Conservation (phyloP, 1,284 basidiomycete species). For the Pholiota adiposa region DNA sequence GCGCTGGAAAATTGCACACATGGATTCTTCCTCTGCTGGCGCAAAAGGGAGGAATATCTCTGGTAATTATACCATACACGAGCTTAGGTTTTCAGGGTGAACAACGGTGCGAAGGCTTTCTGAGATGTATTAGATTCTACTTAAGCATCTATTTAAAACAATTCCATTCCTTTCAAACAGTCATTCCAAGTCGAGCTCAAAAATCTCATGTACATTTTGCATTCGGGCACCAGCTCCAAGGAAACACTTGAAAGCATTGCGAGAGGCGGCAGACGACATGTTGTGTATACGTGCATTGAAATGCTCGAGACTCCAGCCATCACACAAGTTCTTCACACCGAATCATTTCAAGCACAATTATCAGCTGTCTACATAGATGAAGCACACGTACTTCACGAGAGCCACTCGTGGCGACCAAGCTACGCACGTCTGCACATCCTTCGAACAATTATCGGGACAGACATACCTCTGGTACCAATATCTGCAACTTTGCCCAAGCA, state of each 20-base stretch:
- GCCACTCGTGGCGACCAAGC: constrained; percentile 16
- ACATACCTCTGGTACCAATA: constrained; percentile 21
- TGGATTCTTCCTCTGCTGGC: constrained; percentile 25
- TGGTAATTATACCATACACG: constrained; percentile 28
- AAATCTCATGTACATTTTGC: no score
- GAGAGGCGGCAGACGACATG: no score
- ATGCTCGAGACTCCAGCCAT: constrained; percentile 20
- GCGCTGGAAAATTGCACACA: constrained; percentile 21
- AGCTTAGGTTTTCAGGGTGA: constrained; percentile 25
- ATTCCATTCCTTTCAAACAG: no score
- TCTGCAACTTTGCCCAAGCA: constrained; percentile 23
- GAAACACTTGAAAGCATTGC: no score
- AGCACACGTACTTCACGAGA: constrained; percentile 22
- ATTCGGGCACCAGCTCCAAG: no score
- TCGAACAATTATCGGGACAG: constrained; percentile 19
- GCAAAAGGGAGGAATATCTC: constrained; percentile 18
- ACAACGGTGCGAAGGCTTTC: constrained; percentile 14
- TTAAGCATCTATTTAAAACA: background rate
- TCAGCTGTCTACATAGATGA: constrained; percentile 28
- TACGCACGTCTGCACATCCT: constrained; percentile 19
- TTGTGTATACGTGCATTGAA: constrained; percentile 20
- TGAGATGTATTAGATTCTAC: background rate
- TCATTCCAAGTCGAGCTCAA: no score
- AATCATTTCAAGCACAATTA: constrained; percentile 16
- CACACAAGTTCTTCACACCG: constrained; percentile 16